A percentile compares a stretch with the other conserved stretches of the same genome.
Evolutionary conservation across 1,284 basidiomycete genomes (phyloP).

Genomic region (Melanopsichium pennsylvanicum): DNA sequence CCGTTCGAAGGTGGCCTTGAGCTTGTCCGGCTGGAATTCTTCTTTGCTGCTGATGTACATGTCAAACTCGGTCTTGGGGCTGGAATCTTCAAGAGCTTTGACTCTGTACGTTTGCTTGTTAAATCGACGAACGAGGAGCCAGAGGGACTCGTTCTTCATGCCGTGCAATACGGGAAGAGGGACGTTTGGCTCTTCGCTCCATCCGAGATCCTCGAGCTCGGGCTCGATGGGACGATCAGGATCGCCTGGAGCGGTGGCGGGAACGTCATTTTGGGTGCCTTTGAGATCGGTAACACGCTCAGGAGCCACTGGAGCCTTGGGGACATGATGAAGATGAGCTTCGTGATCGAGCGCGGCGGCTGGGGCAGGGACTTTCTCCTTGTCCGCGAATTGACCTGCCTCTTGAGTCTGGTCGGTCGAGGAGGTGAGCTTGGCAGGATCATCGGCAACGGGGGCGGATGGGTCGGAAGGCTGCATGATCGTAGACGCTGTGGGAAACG

Average conservation of each 20-base stretch:
- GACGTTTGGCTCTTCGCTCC: conserved; percentile 52
- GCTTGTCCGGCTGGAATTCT: conserved; percentile 70
- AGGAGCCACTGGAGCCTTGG: conserved; percentile 37
- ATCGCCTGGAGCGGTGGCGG: conserved; percentile 42
- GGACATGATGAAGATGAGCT: conserved; percentile 38
- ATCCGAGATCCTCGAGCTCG: conserved; percentile 53
- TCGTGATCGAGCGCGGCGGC: conserved; percentile 38
- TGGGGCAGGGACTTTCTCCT: conserved; percentile 6
- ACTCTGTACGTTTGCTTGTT: conserved; percentile 69
- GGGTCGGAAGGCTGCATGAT: conserved; percentile 26
- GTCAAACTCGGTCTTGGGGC: conserved; percentile 65
- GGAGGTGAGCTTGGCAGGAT: conserved; percentile 21
- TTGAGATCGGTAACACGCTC: conserved; percentile 24
- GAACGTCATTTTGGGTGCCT: conserved; percentile 30
- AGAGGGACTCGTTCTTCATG: conserved; percentile 68
- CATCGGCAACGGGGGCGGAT: conserved; percentile 6
- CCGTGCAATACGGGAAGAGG: conserved; percentile 62
- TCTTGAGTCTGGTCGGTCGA: conserved; percentile 8
- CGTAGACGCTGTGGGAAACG: not conserved
- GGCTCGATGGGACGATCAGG: conserved; percentile 47
- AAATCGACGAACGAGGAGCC: conserved; percentile 68
- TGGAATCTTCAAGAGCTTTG: conserved; percentile 57
- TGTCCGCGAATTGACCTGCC: conserved; percentile 27
- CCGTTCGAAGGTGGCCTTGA: conserved; percentile 70
- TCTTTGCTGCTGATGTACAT: conserved; percentile 69